phyloP scores from a whole-genome alignment of 495 filamentous ascomycete species.

The Cercophora scortea region DNA sequence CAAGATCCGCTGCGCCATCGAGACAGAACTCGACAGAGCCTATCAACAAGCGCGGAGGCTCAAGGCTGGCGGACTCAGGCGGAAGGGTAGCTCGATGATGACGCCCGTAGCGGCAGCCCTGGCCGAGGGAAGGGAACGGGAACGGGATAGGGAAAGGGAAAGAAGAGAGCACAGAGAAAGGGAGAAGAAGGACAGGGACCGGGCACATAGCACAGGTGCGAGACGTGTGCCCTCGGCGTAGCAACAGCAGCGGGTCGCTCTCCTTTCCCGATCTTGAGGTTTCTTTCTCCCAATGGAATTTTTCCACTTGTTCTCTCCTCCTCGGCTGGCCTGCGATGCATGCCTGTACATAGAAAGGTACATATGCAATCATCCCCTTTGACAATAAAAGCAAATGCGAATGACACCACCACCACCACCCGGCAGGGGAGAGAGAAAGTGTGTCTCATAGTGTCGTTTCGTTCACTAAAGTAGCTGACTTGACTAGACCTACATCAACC shows the following conservation, averaged over 20 bases:
- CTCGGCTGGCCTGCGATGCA: too few relatives aligned
- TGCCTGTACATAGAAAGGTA: too few relatives aligned
- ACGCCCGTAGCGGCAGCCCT: neutral
- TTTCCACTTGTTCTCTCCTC: too few relatives aligned
- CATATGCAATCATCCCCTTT: too few relatives aligned
- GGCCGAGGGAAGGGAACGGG: neutral
- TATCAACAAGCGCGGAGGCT: slow-evolving; percentile 69
- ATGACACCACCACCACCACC: too few relatives aligned
- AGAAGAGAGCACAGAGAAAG: neutral
- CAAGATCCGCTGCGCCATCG: slow-evolving; percentile 75
- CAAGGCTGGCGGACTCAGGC: slow-evolving; percentile 35
- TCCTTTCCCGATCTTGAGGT: too few relatives aligned
- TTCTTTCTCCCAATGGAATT: too few relatives aligned
- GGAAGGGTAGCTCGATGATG: slow-evolving; percentile 28
- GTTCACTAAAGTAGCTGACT: too few relatives aligned
- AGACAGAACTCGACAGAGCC: slow-evolving; percentile 75
- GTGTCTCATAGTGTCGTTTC: too few relatives aligned
- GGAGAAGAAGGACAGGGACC: slow-evolving; percentile 3
- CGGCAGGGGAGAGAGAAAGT: too few relatives aligned
- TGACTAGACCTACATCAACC: too few relatives aligned
- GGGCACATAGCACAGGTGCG: slow-evolving; percentile 15
- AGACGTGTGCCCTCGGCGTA: slow-evolving; percentile 1
- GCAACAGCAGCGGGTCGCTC: neutral
- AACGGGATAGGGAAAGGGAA: neutral
- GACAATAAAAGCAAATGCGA: too few relatives aligned